Evolutionary conservation across 1,284 basidiomycete species (phyloP).

Genomic region (Boletus subluridellus): DNA sequence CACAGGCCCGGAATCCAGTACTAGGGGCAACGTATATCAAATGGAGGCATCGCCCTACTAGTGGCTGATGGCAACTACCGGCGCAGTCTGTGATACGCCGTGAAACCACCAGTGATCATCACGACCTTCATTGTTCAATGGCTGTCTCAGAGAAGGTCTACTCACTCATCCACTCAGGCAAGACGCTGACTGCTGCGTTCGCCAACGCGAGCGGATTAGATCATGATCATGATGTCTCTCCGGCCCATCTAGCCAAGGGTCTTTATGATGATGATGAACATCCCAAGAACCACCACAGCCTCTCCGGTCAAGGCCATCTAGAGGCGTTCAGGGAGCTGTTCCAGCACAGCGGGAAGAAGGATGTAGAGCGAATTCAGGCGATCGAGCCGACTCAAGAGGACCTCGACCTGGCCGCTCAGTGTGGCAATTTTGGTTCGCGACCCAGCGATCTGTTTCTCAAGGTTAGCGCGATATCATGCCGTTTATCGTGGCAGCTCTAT

Average conservation of each 20-base stretch:
- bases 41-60: not conserved
- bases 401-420: conserved; percentile 39
- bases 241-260: conserved; percentile 25
- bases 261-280: conserved; percentile 21
- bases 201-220: conserved; percentile 20
- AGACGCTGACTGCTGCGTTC: conserved; percentile 30
- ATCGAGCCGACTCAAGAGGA: conserved; percentile 36
- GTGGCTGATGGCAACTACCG: conserved; percentile 2
- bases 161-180: conserved; percentile 26
- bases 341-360: conserved; percentile 13
- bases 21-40: not conserved
- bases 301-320: conserved; percentile 11
- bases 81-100: not conserved
- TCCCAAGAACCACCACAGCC: conserved; percentile 10
- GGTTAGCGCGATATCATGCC: conserved; percentile 25
- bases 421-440: conserved; percentile 44
- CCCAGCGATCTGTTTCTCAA: conserved; percentile 49
- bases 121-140: conserved; percentile 15
- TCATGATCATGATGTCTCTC: conserved; percentile 19
- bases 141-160: conserved; percentile 26
- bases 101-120: not conserved
- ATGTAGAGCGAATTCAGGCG: conserved; percentile 22
- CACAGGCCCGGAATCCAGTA: not conserved
- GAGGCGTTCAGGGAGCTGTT: conserved; percentile 25
- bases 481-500: not conserved